Conservation (phyloP, 768 basidiomycete genomes). For the Hericium rajendrae region DNA sequence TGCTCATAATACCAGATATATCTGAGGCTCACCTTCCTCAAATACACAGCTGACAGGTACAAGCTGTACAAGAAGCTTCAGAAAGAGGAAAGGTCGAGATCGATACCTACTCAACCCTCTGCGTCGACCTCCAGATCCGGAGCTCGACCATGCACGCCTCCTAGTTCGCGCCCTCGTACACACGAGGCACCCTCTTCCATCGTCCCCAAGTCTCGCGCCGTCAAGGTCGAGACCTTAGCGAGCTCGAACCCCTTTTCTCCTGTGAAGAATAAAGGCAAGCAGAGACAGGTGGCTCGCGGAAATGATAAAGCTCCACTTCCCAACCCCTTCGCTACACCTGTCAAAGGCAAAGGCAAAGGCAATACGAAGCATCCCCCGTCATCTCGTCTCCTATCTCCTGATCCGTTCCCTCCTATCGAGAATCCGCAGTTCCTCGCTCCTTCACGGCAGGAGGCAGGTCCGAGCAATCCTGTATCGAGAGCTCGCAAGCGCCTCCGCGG, state of each 20-base stretch:
- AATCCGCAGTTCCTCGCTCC: conserved; percentile 7
- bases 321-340: conserved; percentile 40
- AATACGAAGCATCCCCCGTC: conserved; percentile 15
- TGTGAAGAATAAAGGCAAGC: conserved; percentile 54
- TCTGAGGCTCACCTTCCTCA: conserved; percentile 10
- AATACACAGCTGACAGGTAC: conserved; percentile 62
- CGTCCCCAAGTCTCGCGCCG: conserved; percentile 40
- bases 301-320: conserved; percentile 17
- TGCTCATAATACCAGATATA: conserved; percentile 2
- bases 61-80: conserved; percentile 71
- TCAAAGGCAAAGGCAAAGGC: conserved; percentile 24
- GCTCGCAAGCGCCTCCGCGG: conserved; percentile 77
- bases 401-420: conserved; percentile 32
- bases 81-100: conserved; percentile 30
- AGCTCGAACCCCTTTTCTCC: conserved; percentile 77
- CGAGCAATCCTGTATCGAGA: conserved; percentile 41
- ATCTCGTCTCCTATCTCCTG: conserved; percentile 25
- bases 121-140: conserved; percentile 26
- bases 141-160: conserved; percentile 25
- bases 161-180: conserved; percentile 20
- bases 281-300: conserved; percentile 17
- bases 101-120: conserved; percentile 15
- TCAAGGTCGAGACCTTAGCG: conserved; percentile 41
- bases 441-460: conserved; percentile 8
- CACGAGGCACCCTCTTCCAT: conserved; percentile 27